phyloP scores from a whole-genome alignment of 305 asterid species.

The Rubia balearica region DNA sequence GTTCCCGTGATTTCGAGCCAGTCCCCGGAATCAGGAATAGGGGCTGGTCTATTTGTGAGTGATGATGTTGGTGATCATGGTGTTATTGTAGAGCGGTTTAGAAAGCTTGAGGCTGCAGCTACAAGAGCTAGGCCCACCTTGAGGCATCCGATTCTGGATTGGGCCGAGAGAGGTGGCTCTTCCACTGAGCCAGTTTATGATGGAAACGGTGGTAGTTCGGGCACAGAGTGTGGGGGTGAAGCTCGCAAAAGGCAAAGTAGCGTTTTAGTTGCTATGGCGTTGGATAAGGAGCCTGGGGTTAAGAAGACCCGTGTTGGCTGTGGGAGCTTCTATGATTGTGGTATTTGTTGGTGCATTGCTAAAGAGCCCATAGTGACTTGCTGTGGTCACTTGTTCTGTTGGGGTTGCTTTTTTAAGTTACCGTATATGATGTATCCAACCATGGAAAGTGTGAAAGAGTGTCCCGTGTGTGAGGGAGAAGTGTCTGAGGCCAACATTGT shows the following conservation, averaged over 20 bases:
- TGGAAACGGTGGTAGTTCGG: constrained; percentile 24
- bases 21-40: constrained; percentile 33
- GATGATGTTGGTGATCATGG: constrained; percentile 38
- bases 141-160: constrained; percentile 41
- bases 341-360: constrained; percentile 65
- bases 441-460: constrained; percentile 64
- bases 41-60: constrained; percentile 33
- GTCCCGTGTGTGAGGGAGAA: constrained; percentile 90
- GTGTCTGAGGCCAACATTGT: constrained; percentile 50
- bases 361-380: constrained; percentile 68
- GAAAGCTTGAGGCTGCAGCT: constrained; percentile 69
- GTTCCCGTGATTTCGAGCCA: constrained; percentile 38
- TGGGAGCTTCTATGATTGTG: constrained; percentile 73
- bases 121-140: constrained; percentile 64
- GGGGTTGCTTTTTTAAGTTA: constrained; percentile 82
- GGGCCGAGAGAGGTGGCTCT: constrained; percentile 22
- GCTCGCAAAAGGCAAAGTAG: constrained; percentile 62
- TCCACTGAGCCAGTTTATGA: constrained; percentile 23
- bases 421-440: constrained; percentile 26
- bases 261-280: constrained; percentile 67
- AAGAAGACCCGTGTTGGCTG: constrained; percentile 41
- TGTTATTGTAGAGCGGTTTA: constrained; percentile 64
- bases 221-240: constrained; percentile 17
- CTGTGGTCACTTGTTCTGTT: constrained; percentile 89
- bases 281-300: constrained; percentile 44